phyloP scores from a whole-genome alignment of 108 stramenopile species.

The Heterococcus sp. region DNA sequence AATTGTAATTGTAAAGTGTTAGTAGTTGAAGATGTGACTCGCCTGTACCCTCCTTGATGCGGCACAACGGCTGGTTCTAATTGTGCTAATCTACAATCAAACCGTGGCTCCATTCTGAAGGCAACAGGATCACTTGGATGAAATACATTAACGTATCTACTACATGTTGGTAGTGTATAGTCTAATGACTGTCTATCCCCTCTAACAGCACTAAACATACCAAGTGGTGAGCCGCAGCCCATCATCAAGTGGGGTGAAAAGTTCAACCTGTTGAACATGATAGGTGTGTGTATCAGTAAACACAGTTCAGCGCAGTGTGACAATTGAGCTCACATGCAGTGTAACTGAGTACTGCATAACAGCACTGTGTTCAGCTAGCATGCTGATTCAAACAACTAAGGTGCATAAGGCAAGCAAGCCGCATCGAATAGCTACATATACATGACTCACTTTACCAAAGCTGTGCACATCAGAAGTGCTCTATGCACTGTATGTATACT shows the following conservation, averaged over 20 bases:
- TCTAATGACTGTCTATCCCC: not conserved
- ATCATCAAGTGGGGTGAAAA: not conserved
- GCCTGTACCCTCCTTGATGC: conserved; percentile 6
- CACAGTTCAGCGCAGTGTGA: too few species aligned
- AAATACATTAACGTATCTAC: conserved; percentile 19
- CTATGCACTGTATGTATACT: too few species aligned
- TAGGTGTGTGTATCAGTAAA: too few species aligned
- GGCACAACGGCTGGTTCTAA: conserved; percentile 10
- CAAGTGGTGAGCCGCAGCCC: conserved; percentile 5
- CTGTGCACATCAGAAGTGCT: too few species aligned
- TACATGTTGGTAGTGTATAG: conserved; percentile 1
- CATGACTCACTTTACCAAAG: too few species aligned
- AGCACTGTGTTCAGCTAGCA: too few species aligned
- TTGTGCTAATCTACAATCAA: not conserved
- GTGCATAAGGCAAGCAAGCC: too few species aligned
- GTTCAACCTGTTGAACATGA: not conserved
- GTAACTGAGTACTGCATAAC: too few species aligned
- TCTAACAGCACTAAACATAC: conserved; percentile 5
- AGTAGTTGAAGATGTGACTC: not conserved
- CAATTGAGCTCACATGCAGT: too few species aligned
- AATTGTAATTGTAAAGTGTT: not conserved
- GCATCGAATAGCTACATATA: too few species aligned
- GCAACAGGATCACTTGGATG: conserved; percentile 33
- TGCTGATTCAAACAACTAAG: too few species aligned
- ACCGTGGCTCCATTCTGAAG: conserved; percentile 15